Base-by-base conservation (phyloP, 2,329 filamentous ascomycete genomes). In the Aspergillus latus region DNA sequence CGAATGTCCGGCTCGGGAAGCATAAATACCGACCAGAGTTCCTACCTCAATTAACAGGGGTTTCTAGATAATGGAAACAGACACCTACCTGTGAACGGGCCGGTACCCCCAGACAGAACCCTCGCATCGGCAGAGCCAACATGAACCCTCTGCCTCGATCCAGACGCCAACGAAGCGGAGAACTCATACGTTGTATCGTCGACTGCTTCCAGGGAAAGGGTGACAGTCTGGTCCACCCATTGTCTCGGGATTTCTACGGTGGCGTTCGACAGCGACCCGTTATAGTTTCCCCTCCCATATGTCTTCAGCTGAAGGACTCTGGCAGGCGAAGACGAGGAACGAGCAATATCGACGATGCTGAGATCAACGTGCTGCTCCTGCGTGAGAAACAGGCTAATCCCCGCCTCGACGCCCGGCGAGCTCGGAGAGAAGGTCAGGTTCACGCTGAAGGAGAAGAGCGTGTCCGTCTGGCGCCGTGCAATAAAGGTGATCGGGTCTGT, bases 341-440 rank as follows among this genome's bases (percentile, higher is more conserved):
- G 21, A 2, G 26, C 13, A 43, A 44, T 2, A 34, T 30, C 21
- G 4, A 54, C 59, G 8, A 65, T 49, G 1, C 61, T 58, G 1
- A 66, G 46, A 26, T 66, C 63, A 5, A 65, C 49, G 37, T 65
- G 62, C 15, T 66, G 61, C 2, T 58, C 36, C 37, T 63, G 62
- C 2, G 58, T 61, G 3, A 66, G 36, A 34, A 65, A 66, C 2
- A 60, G 29, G 5, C 56, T 61, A 1, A 66, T 44, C 0, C 64
- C 64, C 2, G 58, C 59, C 34, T 66, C 64, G 9, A 60, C 52
- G 1, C 49, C 44, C 1, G 21, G 9, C 1, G 37, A 5, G 3
- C 3, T 29, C 1, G 57, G 52, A 5, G 42, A 15, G 5, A 59
- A 55, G 9, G 44, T 46, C 0, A 64, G n/a, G 11, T 63, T 60